Conservation (phyloP, 179 eudicot species). For the Drosera spatulata region DNA sequence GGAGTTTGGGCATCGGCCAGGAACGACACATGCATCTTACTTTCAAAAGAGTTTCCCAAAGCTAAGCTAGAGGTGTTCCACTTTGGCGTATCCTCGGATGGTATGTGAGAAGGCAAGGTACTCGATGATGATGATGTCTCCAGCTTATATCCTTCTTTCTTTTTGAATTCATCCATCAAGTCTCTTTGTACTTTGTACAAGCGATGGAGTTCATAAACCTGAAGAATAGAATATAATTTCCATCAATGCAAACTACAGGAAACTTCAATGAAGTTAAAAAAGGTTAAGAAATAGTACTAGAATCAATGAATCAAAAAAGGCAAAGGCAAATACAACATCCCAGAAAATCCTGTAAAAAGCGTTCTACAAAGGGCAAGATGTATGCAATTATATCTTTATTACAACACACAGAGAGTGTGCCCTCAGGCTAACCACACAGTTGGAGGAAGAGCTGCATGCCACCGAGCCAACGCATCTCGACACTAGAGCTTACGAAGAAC, state of each 20-base stretch:
- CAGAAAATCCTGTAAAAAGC: too few relatives aligned
- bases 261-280: too few relatives aligned
- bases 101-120: constrained; percentile 26
- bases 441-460: too few relatives aligned
- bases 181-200: constrained; percentile 68
- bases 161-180: constrained; percentile 70
- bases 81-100: constrained; percentile 37
- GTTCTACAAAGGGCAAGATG: too few relatives aligned
- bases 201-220: constrained; percentile 88
- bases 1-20: constrained; percentile 41
- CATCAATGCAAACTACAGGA: neutral
- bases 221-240: constrained; percentile 5
- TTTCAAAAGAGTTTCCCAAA: constrained; percentile 23
- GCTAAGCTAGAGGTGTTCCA: constrained; percentile 48
- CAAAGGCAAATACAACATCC: too few relatives aligned
- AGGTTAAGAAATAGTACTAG: too few relatives aligned
- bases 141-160: constrained; percentile 35
- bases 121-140: constrained; percentile 72
- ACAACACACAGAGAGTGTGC: too few relatives aligned
- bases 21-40: constrained; percentile 30
- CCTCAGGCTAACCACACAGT: too few relatives aligned
- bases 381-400: too few relatives aligned
- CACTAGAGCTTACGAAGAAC: too few relatives aligned
- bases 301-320: too few relatives aligned
- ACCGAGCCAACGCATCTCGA: too few relatives aligned